Evolutionary conservation across 352 stramenopile genomes (phyloP), one percentile per base, ranked within the genome.

Genomic region (Thalassiosira exigua): DNA sequence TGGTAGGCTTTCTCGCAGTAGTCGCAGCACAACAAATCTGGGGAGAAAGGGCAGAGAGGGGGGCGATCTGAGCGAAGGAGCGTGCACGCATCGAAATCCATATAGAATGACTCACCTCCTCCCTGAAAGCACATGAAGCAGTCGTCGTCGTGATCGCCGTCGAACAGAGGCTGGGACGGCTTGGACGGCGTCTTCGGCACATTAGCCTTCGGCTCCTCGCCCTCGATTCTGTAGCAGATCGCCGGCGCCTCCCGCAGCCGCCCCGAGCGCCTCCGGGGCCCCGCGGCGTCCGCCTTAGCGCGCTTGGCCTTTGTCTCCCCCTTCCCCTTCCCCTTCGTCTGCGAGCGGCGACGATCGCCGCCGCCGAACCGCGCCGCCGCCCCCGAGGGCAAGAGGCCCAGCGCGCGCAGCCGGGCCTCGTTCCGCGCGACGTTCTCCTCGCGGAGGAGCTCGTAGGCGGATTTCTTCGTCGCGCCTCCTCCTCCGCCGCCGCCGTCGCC

Each of bases 381-480:
- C 68, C 33, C 21, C 46, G 46, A 11, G 46, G 46, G 14, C 36
- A 75, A 48, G 14, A 91, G 59, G 19, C 83, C 83, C 2, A 92
- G 61, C 26, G 57, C 9, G 12, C 59, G 61, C 1, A 93, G 51
- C 30, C 82, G 73, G 44, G 79, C 69, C 64, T 91, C 44, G 60
- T 93, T 93, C 19, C 87, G 70, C 51, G 75, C 66, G 30, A 93
- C 92, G 9, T 85, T 70, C 61, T 85, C 81, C 14, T 87, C 33
- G 21, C 87, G 82, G 1, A 86, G 39, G 30, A 58, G 69, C 46
- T 90, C 84, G 42, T 88, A 90, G 22, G 71, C 54, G 22, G 76
- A 90, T 14, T 7, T 7, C 36, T 44, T 44, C 36, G 7, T 7
- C 14, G 7, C 36, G 36, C 7, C 14, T 14, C 36, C 36, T 44